Evolutionary conservation across 306 rosid genomes (phyloP).

Genomic region (Cicer judaicum): DNA sequence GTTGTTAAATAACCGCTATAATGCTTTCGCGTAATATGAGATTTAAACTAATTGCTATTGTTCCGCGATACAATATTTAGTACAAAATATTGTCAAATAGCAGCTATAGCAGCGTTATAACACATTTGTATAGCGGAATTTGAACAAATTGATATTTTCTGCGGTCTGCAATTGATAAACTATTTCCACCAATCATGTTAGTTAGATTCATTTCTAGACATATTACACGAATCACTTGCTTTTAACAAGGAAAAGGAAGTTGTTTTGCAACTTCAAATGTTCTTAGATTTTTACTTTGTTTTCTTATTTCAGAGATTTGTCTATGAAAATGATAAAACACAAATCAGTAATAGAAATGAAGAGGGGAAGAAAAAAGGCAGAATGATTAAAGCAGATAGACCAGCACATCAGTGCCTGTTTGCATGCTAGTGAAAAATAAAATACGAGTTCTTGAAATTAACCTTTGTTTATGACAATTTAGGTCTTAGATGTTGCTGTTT

Average conservation of each 20-base stretch:
- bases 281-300: neutral
- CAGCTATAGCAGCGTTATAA: no score
- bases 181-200: neutral
- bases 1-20: no score
- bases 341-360: neutral
- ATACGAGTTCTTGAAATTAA: slow-evolving; percentile 23
- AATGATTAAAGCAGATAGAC: neutral
- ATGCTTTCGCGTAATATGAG: no score
- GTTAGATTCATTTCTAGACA: slow-evolving; percentile 11
- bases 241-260: neutral
- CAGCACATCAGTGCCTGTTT: neutral
- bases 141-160: no score
- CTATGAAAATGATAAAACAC: neutral
- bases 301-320: neutral
- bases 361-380: neutral
- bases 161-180: no score
- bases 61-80: no score
- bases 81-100: no score
- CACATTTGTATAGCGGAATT: no score
- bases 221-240: neutral
- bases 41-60: no score
- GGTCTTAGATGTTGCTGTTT: slow-evolving; percentile 85
- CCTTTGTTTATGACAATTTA: slow-evolving; percentile 46
- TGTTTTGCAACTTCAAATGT: neutral
- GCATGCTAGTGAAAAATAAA: neutral